Conservation (phyloP, 1,284 basidiomycete genomes). For the Vanrija pseudolonga region DNA sequence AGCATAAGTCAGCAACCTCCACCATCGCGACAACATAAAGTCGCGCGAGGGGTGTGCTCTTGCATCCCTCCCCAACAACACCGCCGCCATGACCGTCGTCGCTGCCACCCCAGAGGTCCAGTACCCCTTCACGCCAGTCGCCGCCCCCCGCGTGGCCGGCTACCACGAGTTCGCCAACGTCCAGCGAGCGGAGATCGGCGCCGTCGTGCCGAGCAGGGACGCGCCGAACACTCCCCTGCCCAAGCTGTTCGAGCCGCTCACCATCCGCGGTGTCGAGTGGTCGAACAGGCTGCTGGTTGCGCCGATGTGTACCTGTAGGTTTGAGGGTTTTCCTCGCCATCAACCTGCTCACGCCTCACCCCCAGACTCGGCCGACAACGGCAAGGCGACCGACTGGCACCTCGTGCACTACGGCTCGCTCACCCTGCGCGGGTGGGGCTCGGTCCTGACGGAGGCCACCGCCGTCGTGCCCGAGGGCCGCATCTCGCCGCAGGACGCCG, state of each 20-base stretch:
- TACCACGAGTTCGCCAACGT: slow-evolving; percentile 50
- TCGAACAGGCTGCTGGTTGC: slow-evolving; percentile 58
- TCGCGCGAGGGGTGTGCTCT: too few relatives aligned
- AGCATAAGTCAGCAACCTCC: neutral
- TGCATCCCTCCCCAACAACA: neutral
- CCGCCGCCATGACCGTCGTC: neutral
- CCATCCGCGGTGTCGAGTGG: slow-evolving; percentile 61
- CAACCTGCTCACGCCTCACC: too few relatives aligned
- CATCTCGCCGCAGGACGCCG: slow-evolving; percentile 54
- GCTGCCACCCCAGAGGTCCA: neutral
- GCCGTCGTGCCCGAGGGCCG: slow-evolving; percentile 72
- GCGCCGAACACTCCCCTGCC: slow-evolving; percentile 51
- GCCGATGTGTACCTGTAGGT: slow-evolving; percentile 64
- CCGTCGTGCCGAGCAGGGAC: slow-evolving; percentile 24
- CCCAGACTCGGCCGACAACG: slow-evolving; percentile 64
- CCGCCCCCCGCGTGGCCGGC: slow-evolving; percentile 14
- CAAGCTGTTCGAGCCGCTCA: slow-evolving; percentile 64
- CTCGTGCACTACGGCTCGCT: slow-evolving; percentile 65
- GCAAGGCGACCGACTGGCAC: slow-evolving; percentile 73
- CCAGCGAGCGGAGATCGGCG: slow-evolving; percentile 63
- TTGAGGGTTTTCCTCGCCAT: too few relatives aligned
- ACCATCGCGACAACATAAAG: neutral
- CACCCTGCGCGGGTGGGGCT: slow-evolving; percentile 54
- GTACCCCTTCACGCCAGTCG: slow-evolving; percentile 9
- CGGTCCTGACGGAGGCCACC: slow-evolving; percentile 65